phyloP scores from a whole-genome alignment of 192 early-diverging fungal species.

The Coemansia sp. region DNA sequence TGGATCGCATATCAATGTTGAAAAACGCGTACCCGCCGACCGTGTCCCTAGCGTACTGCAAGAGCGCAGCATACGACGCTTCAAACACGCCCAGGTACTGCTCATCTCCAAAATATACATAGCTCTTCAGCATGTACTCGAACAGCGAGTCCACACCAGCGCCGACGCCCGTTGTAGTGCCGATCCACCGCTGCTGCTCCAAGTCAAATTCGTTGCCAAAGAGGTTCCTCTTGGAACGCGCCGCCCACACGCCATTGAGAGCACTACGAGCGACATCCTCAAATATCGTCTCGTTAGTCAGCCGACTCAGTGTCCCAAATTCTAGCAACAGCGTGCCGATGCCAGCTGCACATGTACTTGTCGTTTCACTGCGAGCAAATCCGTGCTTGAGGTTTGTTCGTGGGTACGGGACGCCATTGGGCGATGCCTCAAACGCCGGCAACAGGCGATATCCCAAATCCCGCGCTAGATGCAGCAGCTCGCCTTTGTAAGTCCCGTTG shows the following conservation, averaged over 20 bases:
- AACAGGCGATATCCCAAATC: conserved; percentile 82
- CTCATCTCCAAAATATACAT: conserved; percentile 81
- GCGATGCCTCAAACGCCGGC: conserved; percentile 81
- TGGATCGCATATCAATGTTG: conserved; percentile 80
- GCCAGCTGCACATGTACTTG: conserved; percentile 79
- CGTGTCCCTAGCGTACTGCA: conserved; percentile 61
- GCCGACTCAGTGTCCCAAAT: conserved; percentile 85
- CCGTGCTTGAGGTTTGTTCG: conserved; percentile 74
- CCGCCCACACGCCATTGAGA: conserved; percentile 71
- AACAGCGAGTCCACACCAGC: conserved; percentile 92
- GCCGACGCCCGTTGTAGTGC: conserved; percentile 62
- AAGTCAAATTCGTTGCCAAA: conserved; percentile 83
- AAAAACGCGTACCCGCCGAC: conserved; percentile 74
- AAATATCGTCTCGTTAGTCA: conserved; percentile 74
- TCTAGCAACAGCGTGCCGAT: conserved; percentile 91
- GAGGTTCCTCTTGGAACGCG: conserved; percentile 69
- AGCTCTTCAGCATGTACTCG: conserved; percentile 89
- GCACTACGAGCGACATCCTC: conserved; percentile 71
- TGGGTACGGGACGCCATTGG: conserved; percentile 79
- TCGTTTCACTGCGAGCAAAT: conserved; percentile 62
- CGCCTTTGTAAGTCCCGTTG: conserved; percentile 65
- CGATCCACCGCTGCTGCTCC: conserved; percentile 68
- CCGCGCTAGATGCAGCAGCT: conserved; percentile 72
- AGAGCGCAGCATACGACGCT: conserved; percentile 66
- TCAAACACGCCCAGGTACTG: conserved; percentile 77